Evolutionary conservation across 257 asterid species (phyloP), one percentile per base, ranked within the genome.

Genomic region (Coffea eugenioides): DNA sequence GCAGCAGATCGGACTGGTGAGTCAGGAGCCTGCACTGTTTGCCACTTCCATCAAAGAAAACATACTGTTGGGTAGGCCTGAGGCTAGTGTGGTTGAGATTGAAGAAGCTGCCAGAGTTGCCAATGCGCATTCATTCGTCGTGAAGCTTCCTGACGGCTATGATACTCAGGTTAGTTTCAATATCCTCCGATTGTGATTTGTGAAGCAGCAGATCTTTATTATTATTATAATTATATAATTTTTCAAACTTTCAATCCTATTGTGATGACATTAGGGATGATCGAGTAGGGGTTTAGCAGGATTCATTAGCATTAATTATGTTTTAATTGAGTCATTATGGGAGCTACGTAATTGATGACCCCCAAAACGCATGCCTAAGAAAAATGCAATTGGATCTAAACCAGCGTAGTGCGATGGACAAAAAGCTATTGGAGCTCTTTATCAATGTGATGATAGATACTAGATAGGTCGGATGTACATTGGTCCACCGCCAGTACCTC

Each of bases 81-180:
- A 89, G 25, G 97, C 97, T 9, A 87, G 85, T 77, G 78, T 84
- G 73, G 77, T 84, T 1, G 93, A 93, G 83, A 79, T 93, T 5
- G 97, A 93, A 84, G 97, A 92, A 77, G 98, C 98, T 77, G 92
- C 98, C 0, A 84, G 97, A 81, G 97, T 92, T 65, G 94, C 98
- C 20, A 94, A 94, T 69, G 98, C 96, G 0, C 94, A 91, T 84
- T 91, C 96, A 8, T 94, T 94, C 85, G 80, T 93, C 34, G 89
- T 90, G 84, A 93, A 93, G 89, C 95, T 91, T 57, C 93, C 97
- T 8, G 88, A 91, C 79, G 97, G 97, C 75, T 93, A 90, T 45
- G 97, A 93, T 75, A 89, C 97, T 82, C 97, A 90, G 97, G 97
- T 93, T 31, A 31, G 31, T 31, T 31, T 31, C 31, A 31, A 31